A percentile compares a stretch with the other conserved stretches of the same genome.
These are phyloP conservation scores for Calonectria leucothoes DNA, from an alignment of 2,329 filamentous ascomycete genomes.

Conservation along the genomic window DNA sequence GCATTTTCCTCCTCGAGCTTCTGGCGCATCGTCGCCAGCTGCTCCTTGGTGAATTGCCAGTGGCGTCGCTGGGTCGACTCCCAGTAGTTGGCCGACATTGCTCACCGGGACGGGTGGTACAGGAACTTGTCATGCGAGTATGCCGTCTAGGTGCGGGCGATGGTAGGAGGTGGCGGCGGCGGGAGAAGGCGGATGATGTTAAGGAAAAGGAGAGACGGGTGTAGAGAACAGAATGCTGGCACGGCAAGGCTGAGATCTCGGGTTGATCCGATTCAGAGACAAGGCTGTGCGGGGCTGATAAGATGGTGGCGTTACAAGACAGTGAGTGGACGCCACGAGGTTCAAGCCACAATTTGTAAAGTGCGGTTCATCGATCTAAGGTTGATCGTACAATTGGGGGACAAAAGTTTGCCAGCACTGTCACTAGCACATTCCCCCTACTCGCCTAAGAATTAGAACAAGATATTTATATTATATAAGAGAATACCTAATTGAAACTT, in stretches of 20 bases:
- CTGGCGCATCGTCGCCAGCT: constrained; percentile 80
- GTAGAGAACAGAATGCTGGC: neutral
- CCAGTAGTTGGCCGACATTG: constrained; percentile 97
- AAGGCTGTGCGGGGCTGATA: constrained; percentile 25
- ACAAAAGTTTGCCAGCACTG: no score
- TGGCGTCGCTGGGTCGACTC: constrained; percentile 89
- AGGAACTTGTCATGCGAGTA: constrained; percentile 15
- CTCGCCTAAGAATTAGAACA: no score
- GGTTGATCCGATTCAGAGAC: constrained; percentile 16
- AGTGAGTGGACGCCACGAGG: neutral
- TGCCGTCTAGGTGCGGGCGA: neutral
- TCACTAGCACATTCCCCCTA: no score
- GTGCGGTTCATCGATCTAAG: constrained; percentile 6
- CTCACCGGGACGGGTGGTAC: constrained; percentile 27
- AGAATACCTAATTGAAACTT: no score
- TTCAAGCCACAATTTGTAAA: constrained; percentile 12
- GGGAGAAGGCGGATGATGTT: neutral
- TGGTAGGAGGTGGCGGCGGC: neutral
- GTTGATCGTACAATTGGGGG: no score
- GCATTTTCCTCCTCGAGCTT: constrained; percentile 82
- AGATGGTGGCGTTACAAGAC: constrained; percentile 1
- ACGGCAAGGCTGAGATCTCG: constrained; percentile 21
- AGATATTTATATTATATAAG: no score
- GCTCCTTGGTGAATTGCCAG: constrained; percentile 91
- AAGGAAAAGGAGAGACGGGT: neutral